These are phyloP conservation scores for Acanthamoeba royreba DNA, from an alignment of 208 protist genomes.

Conservation along the genomic window DNA sequence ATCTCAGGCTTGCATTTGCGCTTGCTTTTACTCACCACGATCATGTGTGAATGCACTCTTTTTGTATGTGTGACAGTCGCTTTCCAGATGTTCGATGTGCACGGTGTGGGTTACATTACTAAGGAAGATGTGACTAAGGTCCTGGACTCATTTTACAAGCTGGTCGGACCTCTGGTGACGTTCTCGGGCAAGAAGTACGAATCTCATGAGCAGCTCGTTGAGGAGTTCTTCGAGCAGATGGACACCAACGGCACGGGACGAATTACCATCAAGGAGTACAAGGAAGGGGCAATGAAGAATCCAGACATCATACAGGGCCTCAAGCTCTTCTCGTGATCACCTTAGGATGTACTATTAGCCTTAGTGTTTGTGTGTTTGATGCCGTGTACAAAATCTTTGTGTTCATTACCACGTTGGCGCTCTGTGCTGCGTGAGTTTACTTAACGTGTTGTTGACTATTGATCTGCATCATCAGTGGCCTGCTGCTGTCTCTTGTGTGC, in stretches of 20 bases:
- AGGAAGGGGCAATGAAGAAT: conserved; percentile 61
- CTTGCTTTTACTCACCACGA: neutral
- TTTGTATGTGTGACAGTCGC: conserved; percentile 68
- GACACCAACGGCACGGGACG: neutral
- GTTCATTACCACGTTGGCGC: no score
- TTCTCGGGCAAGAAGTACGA: conserved; percentile 10
- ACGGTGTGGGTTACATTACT: conserved; percentile 87
- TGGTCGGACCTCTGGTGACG: conserved; percentile 54
- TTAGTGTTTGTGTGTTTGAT: no score
- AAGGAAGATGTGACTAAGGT: conserved; percentile 84
- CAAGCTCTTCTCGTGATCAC: neutral
- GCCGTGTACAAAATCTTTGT: no score
- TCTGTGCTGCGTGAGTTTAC: no score
- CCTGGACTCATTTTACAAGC: conserved; percentile 87
- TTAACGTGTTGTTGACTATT: no score
- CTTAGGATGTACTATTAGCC: no score
- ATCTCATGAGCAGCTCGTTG: neutral
- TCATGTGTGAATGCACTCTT: neutral
- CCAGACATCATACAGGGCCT: conserved; percentile 70
- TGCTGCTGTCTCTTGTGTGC: no score
- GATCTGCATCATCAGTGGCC: no score
- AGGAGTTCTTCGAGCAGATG: conserved; percentile 17
- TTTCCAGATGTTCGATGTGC: conserved; percentile 90
- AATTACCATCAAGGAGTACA: conserved; percentile 40
- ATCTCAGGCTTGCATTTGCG: neutral